phyloP scores from a whole-genome alignment of 2,329 filamentous ascomycete genomes.

The Monosporascus sp. region DNA sequence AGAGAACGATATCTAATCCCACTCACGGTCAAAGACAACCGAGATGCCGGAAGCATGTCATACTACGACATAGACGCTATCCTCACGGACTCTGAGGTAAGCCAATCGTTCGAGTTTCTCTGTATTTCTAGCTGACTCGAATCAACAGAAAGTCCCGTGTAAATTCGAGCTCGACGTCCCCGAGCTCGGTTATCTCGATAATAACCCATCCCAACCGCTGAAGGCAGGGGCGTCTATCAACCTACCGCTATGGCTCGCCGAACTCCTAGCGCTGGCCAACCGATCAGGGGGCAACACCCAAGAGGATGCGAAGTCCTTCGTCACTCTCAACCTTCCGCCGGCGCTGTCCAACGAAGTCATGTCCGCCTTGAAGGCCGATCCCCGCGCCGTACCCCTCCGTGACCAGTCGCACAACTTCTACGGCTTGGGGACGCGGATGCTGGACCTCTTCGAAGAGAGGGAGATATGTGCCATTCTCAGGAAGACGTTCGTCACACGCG shows the following conservation, averaged over 20 bases:
- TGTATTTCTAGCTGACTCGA: not conserved
- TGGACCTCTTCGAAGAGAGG: slow-evolving; percentile 82
- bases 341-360: slow-evolving; percentile 74
- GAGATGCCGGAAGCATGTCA: slow-evolving; percentile 44
- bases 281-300: slow-evolving; percentile 27
- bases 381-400: slow-evolving; percentile 76
- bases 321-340: slow-evolving; percentile 75
- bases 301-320: slow-evolving; percentile 49
- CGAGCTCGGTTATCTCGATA: slow-evolving; percentile 82
- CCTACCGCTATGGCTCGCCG: slow-evolving; percentile 88
- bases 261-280: slow-evolving; percentile 77
- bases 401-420: slow-evolving; percentile 86
- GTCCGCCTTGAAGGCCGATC: slow-evolving; percentile 86
- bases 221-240: slow-evolving; percentile 75
- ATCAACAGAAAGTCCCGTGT: slow-evolving; percentile 81
- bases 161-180: slow-evolving; percentile 89
- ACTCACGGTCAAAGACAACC: not conserved
- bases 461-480: slow-evolving; percentile 70
- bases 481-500: slow-evolving; percentile 75
- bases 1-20: slow-evolving; percentile 1
- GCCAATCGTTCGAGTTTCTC: slow-evolving; percentile 2
- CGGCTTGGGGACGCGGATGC: slow-evolving; percentile 73
- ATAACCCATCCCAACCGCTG: slow-evolving; percentile 65
- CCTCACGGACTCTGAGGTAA: slow-evolving; percentile 75
- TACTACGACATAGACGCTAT: slow-evolving; percentile 86